Base-by-base conservation (phyloP, 2,329 filamentous ascomycete genomes). In the Microsporum canis region DNA sequence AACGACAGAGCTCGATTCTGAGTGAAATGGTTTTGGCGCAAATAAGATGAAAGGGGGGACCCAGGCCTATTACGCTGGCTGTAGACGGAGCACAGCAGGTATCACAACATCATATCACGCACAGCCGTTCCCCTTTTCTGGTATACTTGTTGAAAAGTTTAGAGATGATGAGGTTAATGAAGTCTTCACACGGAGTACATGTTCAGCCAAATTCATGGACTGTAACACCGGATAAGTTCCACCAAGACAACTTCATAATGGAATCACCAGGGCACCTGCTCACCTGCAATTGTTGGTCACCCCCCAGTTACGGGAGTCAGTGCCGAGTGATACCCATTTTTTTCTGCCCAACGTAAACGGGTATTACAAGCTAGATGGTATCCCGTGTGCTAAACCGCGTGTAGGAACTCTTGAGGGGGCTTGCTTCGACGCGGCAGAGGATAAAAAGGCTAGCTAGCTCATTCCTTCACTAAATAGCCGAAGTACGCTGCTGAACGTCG, bases 391-490 rank as follows among this genome's bases (percentile, higher is more conserved):
- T 53, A 12, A 27, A 53, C 43, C 23, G 23, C n/a, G 17, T 33
- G 27, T 31, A 3, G 6, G 10, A 4, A 23, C 12, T 23, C 49
- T 34, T 53, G 49, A 53, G 49, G n/a, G n/a, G 39, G 27, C 17
- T 53, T 33, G 12, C 10, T 53, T 29, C 31, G 27, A 31, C 47
- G 47, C 8, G 47, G 47, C 10, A 53, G 29, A 14, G 10, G 47
- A 53, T 23, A n/a, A 49, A 31, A 53, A 33, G 27, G 49, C 27
- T 53, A 31, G 49, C 49, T 53, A 31, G 49, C 49, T 53, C 5
- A n/a, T 33, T 53, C 49, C 49, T 53, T 53, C 29, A 53, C 49
- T 10, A 53, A 53, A 53, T 53, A 53, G 49, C 49, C 49, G 49
- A 53, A 53, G 49, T 31, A 33, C 27, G 29, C 49, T n/a, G 49